Base-by-base conservation (phyloP, 2,329 filamentous ascomycete genomes). In the Gremmenia infestans region DNA sequence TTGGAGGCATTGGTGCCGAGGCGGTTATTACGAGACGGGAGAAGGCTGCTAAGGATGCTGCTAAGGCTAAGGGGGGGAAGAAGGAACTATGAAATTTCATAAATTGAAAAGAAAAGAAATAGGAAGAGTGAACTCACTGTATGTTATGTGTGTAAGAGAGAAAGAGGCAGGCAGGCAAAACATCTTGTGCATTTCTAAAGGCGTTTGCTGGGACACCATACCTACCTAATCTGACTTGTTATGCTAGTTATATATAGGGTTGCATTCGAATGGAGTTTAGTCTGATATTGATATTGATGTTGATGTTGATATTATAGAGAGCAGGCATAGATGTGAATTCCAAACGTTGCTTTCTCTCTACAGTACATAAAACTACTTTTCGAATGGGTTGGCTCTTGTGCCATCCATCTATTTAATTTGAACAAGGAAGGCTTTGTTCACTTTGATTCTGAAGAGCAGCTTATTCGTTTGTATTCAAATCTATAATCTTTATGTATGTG, bases 1-100 rank as follows among this genome's bases (percentile, higher is more conserved):
- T 99, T 76, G 91, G 92, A 25, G 94, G 93, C 51, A 92, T 99
- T 69, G 94, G 91, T 32, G 89, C 92, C 37, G 94, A 99, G 76
- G 93, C 87, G 1, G 78, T 83, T 61, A 89, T 97, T 67, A 87
- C 88, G 55, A 81, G 88, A 62, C 78, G 81, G 63, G 93, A 96
- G 77, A 97, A 97, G 80, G 76, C 84, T 68, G 85, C 83, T 54
- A 96, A 95, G 78, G 85, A 87, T 52, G 59, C 63, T 54, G 60
- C 58, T 6, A 63, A 58, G 60, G 56, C 49, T 14, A 48, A 17
- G 25, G 52, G 25, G 37, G 53, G 5, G 23, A 67, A 65, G 62
- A 70, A 69, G 59, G 63, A 63, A 17, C 45, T 62, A 17, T 63
- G 22, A 57, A 22, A 40, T 40, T 22, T 22, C 19, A 22, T 22